Evolutionary conservation across 2,329 filamentous ascomycete species (phyloP), one percentile per base, ranked within the genome.

Genomic region (Colletotrichum liaoningense): DNA sequence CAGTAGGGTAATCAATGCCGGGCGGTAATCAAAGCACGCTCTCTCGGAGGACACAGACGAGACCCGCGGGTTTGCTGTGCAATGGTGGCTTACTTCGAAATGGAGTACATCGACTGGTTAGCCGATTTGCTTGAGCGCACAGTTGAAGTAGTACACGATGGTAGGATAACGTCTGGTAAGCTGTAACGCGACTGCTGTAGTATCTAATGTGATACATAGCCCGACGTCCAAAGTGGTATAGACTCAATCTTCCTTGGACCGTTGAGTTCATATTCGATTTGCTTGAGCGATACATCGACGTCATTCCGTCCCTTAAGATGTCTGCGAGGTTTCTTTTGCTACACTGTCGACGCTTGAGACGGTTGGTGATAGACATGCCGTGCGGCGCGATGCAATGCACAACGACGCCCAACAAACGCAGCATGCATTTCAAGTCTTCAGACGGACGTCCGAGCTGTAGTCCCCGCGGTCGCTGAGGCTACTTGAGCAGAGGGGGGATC

Each of bases 331-430:
- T 30, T 22, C 38, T 42, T 58, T 58, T 28, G 52, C 19, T 57
- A 56, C 46, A 38, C 52, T 69, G 55, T 26, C 42, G 33, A 46
- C n/a, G 49, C n/a, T 69, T 60, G 59, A 65, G 66, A 64, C 42
- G 66, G 59, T 52, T 42, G 26, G 14, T 58, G 59, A 63, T 38
- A 59, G 30, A 57, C 52, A 52, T 22, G 58, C 58, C 35, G 59
- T 56, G 59, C 59, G 54, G 24, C 26, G 63, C 24, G 46, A 55
- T 49, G 46, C 52, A 66, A 71, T 71, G 71, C 71, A 57, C 11
- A 42, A 33, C 55, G 56, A 46, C 22, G 67, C 24, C 49, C 52
- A 59, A 59, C 35, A 58, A 63, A 59, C 19, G 49, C 33, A 70
- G 26, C 16, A 30, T n/a, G 22, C 26, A 49, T 49, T 49, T 49